These are phyloP conservation scores for Panus rudis DNA, from an alignment of 768 basidiomycete species.

Conservation along the genomic window DNA sequence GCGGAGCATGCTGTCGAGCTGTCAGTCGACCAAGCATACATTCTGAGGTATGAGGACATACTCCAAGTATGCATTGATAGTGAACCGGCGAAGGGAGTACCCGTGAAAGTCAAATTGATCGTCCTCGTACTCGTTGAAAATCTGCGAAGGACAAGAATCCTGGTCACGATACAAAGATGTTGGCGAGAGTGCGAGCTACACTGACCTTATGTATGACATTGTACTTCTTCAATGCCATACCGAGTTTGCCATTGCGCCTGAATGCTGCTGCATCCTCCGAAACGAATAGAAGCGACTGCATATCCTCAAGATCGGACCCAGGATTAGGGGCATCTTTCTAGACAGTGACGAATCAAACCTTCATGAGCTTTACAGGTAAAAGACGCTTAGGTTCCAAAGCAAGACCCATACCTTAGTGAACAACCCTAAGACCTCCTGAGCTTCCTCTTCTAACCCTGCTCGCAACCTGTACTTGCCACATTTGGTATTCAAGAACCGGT, in stretches of 20 bases:
- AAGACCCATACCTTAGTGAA: slow-evolving; percentile 81
- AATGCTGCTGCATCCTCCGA: slow-evolving; percentile 76
- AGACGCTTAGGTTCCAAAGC: too few species aligned
- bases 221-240: slow-evolving; percentile 82
- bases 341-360: not conserved
- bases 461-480: slow-evolving; percentile 84
- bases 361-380: not conserved
- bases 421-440: slow-evolving; percentile 63
- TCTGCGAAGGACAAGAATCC: slow-evolving; percentile 37
- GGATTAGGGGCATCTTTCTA: slow-evolving; percentile 83
- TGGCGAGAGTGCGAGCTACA: slow-evolving; percentile 13
- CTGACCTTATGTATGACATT: slow-evolving; percentile 72
- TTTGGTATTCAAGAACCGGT: slow-evolving; percentile 93
- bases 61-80: slow-evolving; percentile 80
- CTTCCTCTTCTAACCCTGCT: slow-evolving; percentile 75
- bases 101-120: slow-evolving; percentile 98
- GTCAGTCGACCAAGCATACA: slow-evolving; percentile 1
- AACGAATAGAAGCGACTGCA: slow-evolving; percentile 90
- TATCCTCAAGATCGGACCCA: slow-evolving; percentile 80
- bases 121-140: slow-evolving; percentile 84
- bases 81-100: slow-evolving; percentile 87
- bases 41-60: slow-evolving; percentile 31
- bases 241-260: slow-evolving; percentile 53
- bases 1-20: slow-evolving; percentile 50
- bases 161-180: slow-evolving; percentile 1